These are phyloP conservation scores for Trichosporon ovoides DNA, from an alignment of 1,284 basidiomycete species.

Conservation along the genomic window DNA sequence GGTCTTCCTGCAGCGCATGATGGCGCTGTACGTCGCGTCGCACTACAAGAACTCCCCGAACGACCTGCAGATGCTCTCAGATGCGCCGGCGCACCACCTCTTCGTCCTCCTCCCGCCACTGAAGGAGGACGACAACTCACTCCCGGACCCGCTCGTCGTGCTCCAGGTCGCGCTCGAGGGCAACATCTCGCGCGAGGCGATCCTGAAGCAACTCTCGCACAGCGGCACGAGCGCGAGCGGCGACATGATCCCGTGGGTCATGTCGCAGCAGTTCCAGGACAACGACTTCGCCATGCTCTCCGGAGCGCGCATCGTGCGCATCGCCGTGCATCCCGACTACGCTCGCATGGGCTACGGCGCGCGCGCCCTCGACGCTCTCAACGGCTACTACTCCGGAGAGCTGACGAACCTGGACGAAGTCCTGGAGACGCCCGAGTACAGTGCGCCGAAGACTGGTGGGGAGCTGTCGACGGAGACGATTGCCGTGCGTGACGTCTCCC, in stretches of 20 bases:
- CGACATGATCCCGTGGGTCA: conserved; percentile 96
- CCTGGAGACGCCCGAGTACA: background rate
- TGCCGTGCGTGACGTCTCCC: conserved; percentile 64
- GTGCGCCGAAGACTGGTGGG: conserved; percentile 32
- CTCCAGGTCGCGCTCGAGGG: conserved; percentile 95
- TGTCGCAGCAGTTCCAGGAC: conserved; percentile 91
- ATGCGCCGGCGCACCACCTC: conserved; percentile 93
- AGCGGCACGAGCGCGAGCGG: conserved; percentile 57
- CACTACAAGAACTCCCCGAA: conserved; percentile 99
- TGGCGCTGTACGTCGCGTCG: conserved; percentile 92
- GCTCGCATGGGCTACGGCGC: conserved; percentile 96
- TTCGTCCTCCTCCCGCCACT: conserved; percentile 93
- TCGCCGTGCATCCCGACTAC: conserved; percentile 97
- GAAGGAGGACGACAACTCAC: conserved; percentile 72
- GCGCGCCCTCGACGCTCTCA: conserved; percentile 79
- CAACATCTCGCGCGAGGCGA: conserved; percentile 77
- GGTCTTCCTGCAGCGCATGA: conserved; percentile 94
- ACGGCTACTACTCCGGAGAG: conserved; percentile 88
- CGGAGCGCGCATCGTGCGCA: conserved; percentile 84
- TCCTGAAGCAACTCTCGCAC: conserved; percentile 75
- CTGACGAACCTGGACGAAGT: conserved; percentile 82
- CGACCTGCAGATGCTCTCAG: conserved; percentile 91
- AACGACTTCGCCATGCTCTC: conserved; percentile 86
- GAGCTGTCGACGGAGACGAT: conserved; percentile 68
- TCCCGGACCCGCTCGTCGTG: conserved; percentile 92